Evolutionary conservation across 2,329 filamentous ascomycete genomes (phyloP).

Genomic region (Trichophyton schoenleinii): DNA sequence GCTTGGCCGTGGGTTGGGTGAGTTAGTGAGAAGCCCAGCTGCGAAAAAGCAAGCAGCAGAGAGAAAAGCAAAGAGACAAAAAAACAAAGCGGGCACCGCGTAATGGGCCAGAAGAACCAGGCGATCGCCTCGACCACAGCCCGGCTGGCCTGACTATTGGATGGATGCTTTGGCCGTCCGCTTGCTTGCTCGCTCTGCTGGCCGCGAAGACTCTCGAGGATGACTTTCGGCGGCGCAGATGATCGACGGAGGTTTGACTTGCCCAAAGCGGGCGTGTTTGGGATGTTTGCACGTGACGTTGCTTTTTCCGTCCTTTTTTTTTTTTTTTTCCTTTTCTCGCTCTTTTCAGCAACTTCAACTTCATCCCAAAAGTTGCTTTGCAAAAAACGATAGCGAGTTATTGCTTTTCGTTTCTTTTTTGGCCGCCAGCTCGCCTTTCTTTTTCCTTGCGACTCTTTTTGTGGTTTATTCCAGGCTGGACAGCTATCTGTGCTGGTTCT

Average conservation of each 20-base stretch:
- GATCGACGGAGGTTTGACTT: background rate
- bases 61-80: background rate
- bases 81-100: background rate
- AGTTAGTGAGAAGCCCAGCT: too few relatives aligned
- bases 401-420: slow-evolving; percentile 3
- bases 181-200: slow-evolving; percentile 4
- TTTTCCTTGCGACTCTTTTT: background rate
- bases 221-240: background rate
- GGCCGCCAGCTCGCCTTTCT: background rate
- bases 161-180: background rate
- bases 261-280: slow-evolving; percentile 5
- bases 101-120: slow-evolving; percentile 6
- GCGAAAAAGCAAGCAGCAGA: too few relatives aligned
- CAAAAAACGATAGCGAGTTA: background rate
- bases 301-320: background rate
- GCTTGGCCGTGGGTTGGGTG: background rate
- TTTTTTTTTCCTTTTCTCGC: background rate
- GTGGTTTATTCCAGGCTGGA: background rate
- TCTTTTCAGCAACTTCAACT: background rate
- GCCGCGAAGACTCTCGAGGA: background rate
- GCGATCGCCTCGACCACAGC: slow-evolving; percentile 9
- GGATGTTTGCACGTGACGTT: slow-evolving; percentile 6
- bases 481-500: background rate
- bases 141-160: slow-evolving; percentile 7
- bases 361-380: background rate